These are phyloP conservation scores for Phaeosphaeriaceae sp. DNA, from an alignment of 2,329 filamentous ascomycete genomes.

Conservation along the genomic window DNA sequence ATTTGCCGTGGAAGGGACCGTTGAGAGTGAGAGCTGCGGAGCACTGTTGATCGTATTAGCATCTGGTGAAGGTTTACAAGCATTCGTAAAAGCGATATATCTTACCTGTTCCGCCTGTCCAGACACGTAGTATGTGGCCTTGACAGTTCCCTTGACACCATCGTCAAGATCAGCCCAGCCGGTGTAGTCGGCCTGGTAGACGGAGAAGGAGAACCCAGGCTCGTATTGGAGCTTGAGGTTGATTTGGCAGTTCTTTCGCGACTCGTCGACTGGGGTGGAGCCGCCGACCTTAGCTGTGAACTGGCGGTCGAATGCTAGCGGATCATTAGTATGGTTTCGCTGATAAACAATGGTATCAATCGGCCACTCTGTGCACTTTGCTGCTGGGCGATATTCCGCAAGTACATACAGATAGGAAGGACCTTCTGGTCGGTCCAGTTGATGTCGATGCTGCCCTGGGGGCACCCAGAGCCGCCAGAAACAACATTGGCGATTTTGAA, in stretches of 20 bases:
- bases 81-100: neutral
- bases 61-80: neutral
- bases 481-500: conserved; percentile 43
- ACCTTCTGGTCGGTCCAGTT: conserved; percentile 38
- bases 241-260: conserved; percentile 49
- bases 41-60: conserved; percentile 8
- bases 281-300: conserved; percentile 43
- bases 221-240: conserved; percentile 42
- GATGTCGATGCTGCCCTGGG: conserved; percentile 45
- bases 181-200: conserved; percentile 44
- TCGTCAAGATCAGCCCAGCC: conserved; percentile 45
- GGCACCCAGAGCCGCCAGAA: conserved; percentile 44
- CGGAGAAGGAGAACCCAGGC: conserved; percentile 47
- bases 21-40: conserved; percentile 33
- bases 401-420: conserved; percentile 41
- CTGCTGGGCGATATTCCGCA: no score
- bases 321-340: conserved; percentile 3
- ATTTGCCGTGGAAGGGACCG: conserved; percentile 54
- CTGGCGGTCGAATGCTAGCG: conserved; percentile 37
- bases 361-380: no score
- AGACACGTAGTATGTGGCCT: conserved; percentile 47
- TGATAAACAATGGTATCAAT: no score
- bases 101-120: conserved; percentile 37
- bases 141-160: conserved; percentile 45
- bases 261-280: conserved; percentile 27